Evolutionary conservation across 495 filamentous ascomycete species (phyloP), one percentile per base, ranked within the genome.

Genomic region (Neurospora pannonica): DNA sequence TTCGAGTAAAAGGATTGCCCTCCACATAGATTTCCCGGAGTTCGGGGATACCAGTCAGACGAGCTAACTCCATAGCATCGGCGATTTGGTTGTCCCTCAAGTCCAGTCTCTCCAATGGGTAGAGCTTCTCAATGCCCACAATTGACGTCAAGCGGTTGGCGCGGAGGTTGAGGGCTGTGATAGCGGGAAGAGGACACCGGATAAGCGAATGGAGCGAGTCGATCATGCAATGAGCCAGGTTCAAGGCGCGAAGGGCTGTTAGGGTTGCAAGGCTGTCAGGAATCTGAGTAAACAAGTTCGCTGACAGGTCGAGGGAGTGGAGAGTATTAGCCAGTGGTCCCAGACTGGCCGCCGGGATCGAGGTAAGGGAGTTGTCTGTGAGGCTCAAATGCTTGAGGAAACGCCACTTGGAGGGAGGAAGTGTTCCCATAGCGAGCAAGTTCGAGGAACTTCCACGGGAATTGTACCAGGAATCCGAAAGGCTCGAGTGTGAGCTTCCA

Each of bases 211-310:
- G 94, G 73, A 99, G 85, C 39, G 94, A 97, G 72, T 96, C 93
- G 70, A 99, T 97, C 95, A 98, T 97, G 87, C 96, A 98, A 78
- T 94, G 90, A 17, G 95, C 95, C 37, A 99, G 86, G 78, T 99
- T 98, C 69, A 99, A 83, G 34, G 96, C 94, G 69, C 93, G 89
- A 31, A 99, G 87, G 28, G 92, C 90, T 39, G 92, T 92, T 69
- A 99, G 84, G 17, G 88, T 91, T 43, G 94, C 90, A 40, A 99
- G 83, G 77, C 92, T 93, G 79, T 98, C 96, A 1, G 96, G 96
- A 67, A 98, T 91, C 78, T 97, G 93, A 0, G 89, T 89, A 79
- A 98, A 95, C 24, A 97, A 88, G 80, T 99, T 99, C 19, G 89
- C 89, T 0, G 95, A 98, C 38, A 99, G 85, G 81, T 99, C 96